Percentiles rank a stretch among this genome's conserved stretches.
phyloP scores from a whole-genome alignment of 768 basidiomycete genomes.

The Lactarius vividus region DNA sequence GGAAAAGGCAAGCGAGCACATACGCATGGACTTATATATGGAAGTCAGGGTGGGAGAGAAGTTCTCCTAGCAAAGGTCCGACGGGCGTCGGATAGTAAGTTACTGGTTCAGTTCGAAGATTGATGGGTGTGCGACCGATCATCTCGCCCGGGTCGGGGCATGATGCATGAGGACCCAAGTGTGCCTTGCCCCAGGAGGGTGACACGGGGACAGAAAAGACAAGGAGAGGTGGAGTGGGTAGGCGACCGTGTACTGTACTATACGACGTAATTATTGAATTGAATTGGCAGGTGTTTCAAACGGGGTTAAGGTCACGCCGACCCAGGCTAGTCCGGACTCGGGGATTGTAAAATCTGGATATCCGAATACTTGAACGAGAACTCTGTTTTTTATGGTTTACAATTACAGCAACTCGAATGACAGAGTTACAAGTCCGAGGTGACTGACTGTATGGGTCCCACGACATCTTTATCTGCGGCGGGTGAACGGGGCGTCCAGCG shows the following conservation, averaged over 20 bases:
- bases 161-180: neutral
- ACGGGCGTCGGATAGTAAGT: neutral
- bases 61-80: neutral
- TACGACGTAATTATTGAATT: neutral
- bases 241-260: neutral
- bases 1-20: neutral
- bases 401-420: neutral
- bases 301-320: neutral
- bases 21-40: neutral
- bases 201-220: neutral
- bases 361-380: neutral
- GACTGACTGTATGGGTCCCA: neutral
- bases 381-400: no score
- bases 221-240: neutral
- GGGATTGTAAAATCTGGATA: neutral
- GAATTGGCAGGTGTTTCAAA: neutral
- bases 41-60: neutral
- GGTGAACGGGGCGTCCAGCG: neutral
- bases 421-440: neutral
- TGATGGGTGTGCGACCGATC: neutral
- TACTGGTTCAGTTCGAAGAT: neutral
- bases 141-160: neutral
- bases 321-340: neutral
- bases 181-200: neutral
- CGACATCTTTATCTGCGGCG: neutral